Base-by-base conservation (phyloP, 2,329 filamentous ascomycete species). In the Periglandula ipomoeae region DNA sequence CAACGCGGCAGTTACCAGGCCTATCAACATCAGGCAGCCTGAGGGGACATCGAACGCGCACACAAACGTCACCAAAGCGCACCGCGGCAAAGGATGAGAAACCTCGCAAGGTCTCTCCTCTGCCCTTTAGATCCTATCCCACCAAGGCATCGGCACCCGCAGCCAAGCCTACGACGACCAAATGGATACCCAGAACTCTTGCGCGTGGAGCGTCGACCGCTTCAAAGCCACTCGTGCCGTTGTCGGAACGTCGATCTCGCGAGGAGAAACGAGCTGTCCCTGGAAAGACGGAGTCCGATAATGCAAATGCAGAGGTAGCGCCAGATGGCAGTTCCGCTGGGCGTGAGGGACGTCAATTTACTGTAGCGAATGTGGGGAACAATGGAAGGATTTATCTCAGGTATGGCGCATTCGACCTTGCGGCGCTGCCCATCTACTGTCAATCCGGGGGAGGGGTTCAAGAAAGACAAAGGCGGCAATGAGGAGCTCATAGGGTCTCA, bases 371-470 rank as follows among this genome's bases (percentile, higher is more conserved):
- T 64, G 86, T 91, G 51, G 86, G 86, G 22, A 87, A 89, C 62
- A 89, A 89, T 66, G 87, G 87, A 35, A 82, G 83, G 62, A 87
- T 91, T 65, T 91, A 89, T 65, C 64, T 91, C 56, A 86, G 85
- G 85, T 90, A 80, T 61, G 78, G 35, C 38, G 38, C 52, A 26
- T 7, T 27, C 26, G 32, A 8, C 24, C n/a, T 24, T 11, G 5
- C 38, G 7, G 3, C 15, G 26, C 13, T 23, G 24, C 9, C 11
- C n/a, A n/a, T n/a, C n/a, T n/a, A n/a, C n/a, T n/a, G n/a, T n/a
- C n/a, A n/a, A 24, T 26, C 13, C 37, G 30, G 22, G 30, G 34
- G 17, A 26, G 34, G 22, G 32, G 17, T 24, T 8, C 8, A 37
- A 15, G 37, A 20, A 5, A 20, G 22, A 22, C 20, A 46, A 38